Conservation (phyloP, 1,284 basidiomycete genomes). For the Peniophora sp. region DNA sequence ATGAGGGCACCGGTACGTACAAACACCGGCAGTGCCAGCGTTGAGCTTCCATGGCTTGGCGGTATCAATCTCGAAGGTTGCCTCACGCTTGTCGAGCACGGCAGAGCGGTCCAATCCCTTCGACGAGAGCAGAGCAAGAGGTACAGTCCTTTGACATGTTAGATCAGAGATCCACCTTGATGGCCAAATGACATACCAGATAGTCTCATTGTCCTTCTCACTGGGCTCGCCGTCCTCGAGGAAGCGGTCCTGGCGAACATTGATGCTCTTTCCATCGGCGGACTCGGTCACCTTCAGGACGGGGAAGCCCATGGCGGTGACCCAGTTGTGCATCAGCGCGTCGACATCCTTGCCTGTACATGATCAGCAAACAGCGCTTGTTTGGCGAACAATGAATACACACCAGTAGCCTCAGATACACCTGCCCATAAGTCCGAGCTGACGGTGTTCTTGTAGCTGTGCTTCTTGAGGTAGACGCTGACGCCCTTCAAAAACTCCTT, state of each 20-base stretch:
- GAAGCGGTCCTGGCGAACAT: slow-evolving; percentile 88
- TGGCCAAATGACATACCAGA: slow-evolving; percentile 47
- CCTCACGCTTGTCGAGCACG: slow-evolving; percentile 68
- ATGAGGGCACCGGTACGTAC: slow-evolving; percentile 34
- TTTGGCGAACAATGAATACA: slow-evolving; percentile 1
- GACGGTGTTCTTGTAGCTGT: slow-evolving; percentile 77
- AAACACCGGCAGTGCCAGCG: slow-evolving; percentile 84
- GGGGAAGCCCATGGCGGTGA: slow-evolving; percentile 66
- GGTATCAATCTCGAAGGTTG: slow-evolving; percentile 60
- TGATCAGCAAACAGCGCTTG: too few relatives aligned
- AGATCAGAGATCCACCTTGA: neutral
- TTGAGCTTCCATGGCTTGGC: slow-evolving; percentile 83
- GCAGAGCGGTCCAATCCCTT: slow-evolving; percentile 55
- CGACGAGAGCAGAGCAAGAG: slow-evolving; percentile 70
- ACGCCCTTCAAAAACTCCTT: slow-evolving; percentile 84
- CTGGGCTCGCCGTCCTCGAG: slow-evolving; percentile 77
- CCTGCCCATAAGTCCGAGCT: slow-evolving; percentile 90
- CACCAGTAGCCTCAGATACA: slow-evolving; percentile 69
- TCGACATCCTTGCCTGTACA: too few relatives aligned
- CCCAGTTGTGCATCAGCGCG: neutral
- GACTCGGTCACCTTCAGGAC: slow-evolving; percentile 83
- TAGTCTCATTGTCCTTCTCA: slow-evolving; percentile 82
- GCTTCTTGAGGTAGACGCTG: slow-evolving; percentile 88
- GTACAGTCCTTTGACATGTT: slow-evolving; percentile 54
- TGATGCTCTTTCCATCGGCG: slow-evolving; percentile 45